Evolutionary conservation across 352 stramenopile genomes (phyloP).

Genomic region (Thalassiosira mediterranea): DNA sequence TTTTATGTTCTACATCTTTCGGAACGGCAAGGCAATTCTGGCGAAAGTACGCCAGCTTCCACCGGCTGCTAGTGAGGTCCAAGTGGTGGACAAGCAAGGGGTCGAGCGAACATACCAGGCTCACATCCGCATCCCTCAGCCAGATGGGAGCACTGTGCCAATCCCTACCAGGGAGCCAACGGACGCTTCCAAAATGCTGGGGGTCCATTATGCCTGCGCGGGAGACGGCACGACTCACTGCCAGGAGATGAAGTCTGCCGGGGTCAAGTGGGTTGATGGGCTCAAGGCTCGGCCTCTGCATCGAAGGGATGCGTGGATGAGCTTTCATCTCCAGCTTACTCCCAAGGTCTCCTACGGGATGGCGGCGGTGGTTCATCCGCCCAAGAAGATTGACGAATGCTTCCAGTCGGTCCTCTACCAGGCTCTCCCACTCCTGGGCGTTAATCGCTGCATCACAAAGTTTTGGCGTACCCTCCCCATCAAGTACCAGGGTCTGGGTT

Average conservation of each 20-base stretch:
- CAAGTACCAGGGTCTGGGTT: constrained; percentile 3
- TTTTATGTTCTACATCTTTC: constrained; percentile 23
- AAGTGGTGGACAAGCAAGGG: neutral
- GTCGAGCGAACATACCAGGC: neutral
- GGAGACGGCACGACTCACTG: constrained; percentile 17
- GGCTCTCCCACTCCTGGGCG: neutral
- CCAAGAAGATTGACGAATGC: neutral
- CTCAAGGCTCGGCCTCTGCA: neutral
- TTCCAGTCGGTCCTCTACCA: neutral
- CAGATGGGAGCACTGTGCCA: neutral
- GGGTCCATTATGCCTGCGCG: constrained; percentile 6
- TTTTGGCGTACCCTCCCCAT: neutral
- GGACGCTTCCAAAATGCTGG: constrained; percentile 15
- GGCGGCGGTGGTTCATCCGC: neutral
- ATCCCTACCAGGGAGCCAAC: constrained; percentile 15
- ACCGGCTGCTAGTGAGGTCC: neutral
- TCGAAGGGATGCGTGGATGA: neutral
- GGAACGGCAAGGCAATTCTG: constrained; percentile 1
- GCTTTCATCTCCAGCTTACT: neutral
- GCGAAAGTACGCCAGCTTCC: neutral
- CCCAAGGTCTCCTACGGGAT: neutral
- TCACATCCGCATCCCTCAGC: constrained; percentile 21
- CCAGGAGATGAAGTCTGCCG: constrained; percentile 10
- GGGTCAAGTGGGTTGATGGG: neutral
- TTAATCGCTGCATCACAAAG: constrained; percentile 5